phyloP scores from a whole-genome alignment of 257 asterid genomes.

The Penstemon barbatus region DNA sequence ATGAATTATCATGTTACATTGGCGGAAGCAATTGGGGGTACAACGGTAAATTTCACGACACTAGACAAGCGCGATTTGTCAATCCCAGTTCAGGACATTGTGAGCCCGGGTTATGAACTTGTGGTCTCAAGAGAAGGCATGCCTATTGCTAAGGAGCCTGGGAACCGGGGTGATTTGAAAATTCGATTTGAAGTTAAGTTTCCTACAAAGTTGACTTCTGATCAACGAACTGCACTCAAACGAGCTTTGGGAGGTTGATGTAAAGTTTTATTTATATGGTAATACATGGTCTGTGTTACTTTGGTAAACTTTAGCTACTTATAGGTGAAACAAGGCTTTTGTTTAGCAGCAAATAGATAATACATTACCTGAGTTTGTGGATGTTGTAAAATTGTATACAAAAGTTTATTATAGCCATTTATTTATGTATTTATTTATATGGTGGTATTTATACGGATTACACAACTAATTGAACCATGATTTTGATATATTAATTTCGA shows the following conservation, averaged over 20 bases:
- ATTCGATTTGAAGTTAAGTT: slow-evolving; percentile 66
- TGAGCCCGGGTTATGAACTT: slow-evolving; percentile 56
- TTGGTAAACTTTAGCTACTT: too few relatives aligned
- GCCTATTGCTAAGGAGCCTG: slow-evolving; percentile 69
- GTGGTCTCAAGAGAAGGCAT: slow-evolving; percentile 70
- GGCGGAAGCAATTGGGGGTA: slow-evolving; percentile 76
- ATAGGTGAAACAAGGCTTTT: too few relatives aligned
- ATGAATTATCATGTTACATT: slow-evolving; percentile 39
- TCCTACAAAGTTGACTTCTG: slow-evolving; percentile 59
- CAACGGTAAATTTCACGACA: slow-evolving; percentile 41
- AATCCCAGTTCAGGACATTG: slow-evolving; percentile 43
- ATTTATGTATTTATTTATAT: too few relatives aligned
- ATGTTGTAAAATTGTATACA: too few relatives aligned
- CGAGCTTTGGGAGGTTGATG: slow-evolving; percentile 50
- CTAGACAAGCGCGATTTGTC: slow-evolving; percentile 59
- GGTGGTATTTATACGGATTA: too few relatives aligned
- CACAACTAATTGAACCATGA: too few relatives aligned
- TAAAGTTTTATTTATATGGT: not conserved
- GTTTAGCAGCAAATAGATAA: too few relatives aligned
- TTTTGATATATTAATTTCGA: too few relatives aligned
- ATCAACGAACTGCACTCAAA: slow-evolving; percentile 59
- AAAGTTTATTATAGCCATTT: too few relatives aligned
- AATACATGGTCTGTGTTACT: too few relatives aligned
- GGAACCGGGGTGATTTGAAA: slow-evolving; percentile 65
- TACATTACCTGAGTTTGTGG: too few relatives aligned